Evolutionary conservation across 495 filamentous ascomycete genomes (phyloP).

Genomic region (Penicillium psychrofluorescens): DNA sequence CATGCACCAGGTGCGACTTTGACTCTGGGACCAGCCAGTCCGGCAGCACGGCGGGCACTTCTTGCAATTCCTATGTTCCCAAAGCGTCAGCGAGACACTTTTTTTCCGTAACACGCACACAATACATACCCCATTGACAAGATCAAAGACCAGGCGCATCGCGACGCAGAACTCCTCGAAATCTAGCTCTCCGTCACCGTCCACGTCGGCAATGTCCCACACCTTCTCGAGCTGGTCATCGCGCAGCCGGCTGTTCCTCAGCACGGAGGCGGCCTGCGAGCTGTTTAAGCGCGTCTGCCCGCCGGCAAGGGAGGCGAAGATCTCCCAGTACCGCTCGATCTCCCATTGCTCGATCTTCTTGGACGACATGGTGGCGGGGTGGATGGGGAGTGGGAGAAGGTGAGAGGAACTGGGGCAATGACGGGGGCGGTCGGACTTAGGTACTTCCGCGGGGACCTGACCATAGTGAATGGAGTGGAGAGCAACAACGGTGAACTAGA

Average conservation of each 20-base stretch:
- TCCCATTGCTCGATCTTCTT: constrained; percentile 91
- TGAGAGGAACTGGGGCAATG: constrained; percentile 10
- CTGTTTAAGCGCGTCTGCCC: constrained; percentile 82
- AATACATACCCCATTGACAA: constrained; percentile 81
- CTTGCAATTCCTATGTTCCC: constrained; percentile 62
- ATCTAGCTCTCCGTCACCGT: constrained; percentile 92
- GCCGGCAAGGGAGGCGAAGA: constrained; percentile 76
- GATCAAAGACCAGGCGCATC: constrained; percentile 93
- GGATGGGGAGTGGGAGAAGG: constrained; percentile 1
- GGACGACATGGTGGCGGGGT: constrained; percentile 50
- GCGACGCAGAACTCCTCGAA: constrained; percentile 99
- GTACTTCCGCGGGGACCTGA: not conserved
- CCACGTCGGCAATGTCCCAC: constrained; percentile 96
- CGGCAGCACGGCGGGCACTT: constrained; percentile 75
- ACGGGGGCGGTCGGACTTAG: constrained; percentile 4
- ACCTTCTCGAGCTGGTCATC: constrained; percentile 95
- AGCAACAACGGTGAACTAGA: no score
- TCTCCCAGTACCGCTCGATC: constrained; percentile 98
- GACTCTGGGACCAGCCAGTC: constrained; percentile 96
- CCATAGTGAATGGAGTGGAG: no score
- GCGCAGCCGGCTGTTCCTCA: constrained; percentile 88
- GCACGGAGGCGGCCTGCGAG: constrained; percentile 83
- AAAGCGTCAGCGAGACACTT: no score
- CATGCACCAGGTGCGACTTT: constrained; percentile 92
- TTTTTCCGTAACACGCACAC: no score